A percentile compares a stretch with the other conserved stretches of the same genome.
Evolutionary conservation across 306 rosid genomes (phyloP).

Genomic region (Medicago arabica): DNA sequence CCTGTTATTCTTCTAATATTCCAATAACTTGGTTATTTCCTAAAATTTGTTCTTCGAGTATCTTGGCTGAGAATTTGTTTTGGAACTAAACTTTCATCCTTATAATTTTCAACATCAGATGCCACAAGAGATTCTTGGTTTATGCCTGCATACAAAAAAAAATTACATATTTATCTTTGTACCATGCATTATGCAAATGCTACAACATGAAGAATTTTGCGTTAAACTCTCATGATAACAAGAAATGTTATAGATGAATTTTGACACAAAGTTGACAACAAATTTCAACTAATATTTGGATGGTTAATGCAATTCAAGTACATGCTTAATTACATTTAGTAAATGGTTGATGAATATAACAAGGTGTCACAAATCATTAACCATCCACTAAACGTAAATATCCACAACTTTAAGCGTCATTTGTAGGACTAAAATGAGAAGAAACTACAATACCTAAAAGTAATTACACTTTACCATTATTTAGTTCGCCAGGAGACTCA

Average conservation of each 20-base stretch:
- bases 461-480: conserved; percentile 49
- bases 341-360: background rate
- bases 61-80: conserved; percentile 38
- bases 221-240: no score
- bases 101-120: conserved; percentile 43
- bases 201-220: no score
- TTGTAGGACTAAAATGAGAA: background rate
- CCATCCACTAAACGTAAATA: background rate
- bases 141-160: conserved; percentile 46
- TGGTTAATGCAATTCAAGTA: background rate
- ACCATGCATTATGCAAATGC: background rate
- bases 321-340: background rate
- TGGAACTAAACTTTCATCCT: conserved; percentile 42
- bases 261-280: no score
- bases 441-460: background rate
- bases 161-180: conserved; percentile 3
- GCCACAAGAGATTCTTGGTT: conserved; percentile 38
- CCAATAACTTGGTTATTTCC: conserved; percentile 34
- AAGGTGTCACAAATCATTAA: background rate
- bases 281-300: no score
- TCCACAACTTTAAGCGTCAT: background rate
- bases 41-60: conserved; percentile 31
- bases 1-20: conserved; percentile 40
- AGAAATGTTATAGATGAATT: no score
- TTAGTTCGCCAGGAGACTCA: conserved; percentile 68